Evolutionary conservation across 1,284 basidiomycete genomes (phyloP).

Genomic region (Rhodofomes roseus): DNA sequence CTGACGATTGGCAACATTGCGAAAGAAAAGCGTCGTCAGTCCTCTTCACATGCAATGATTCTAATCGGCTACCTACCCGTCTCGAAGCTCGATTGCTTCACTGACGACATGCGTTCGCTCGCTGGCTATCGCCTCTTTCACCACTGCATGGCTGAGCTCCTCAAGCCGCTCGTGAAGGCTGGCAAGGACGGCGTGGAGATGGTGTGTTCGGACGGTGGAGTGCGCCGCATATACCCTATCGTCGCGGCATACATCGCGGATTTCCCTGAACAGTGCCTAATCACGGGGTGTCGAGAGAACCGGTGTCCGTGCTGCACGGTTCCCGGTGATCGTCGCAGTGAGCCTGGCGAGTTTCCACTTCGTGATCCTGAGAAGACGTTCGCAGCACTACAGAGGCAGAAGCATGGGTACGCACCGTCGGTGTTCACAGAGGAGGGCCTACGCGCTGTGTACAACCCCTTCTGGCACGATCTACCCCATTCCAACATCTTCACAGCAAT

Average conservation of each 20-base stretch:
- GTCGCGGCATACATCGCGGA: constrained; percentile 18
- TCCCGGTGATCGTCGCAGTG: background rate
- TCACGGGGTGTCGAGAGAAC: constrained; percentile 7
- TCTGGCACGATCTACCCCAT: constrained; percentile 14
- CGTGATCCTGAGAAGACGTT: too few species aligned
- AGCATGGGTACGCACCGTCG: too few species aligned
- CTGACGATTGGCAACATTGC: constrained; percentile 34
- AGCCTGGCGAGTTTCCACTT: background rate
- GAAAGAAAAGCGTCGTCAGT: constrained; percentile 26
- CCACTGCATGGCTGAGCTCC: constrained; percentile 13
- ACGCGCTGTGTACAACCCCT: background rate
- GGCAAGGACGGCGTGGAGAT: constrained; percentile 12
- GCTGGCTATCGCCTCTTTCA: constrained; percentile 20
- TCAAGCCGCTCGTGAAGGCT: constrained; percentile 10
- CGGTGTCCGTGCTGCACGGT: background rate
- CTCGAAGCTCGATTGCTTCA: constrained; percentile 32
- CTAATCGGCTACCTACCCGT: constrained; percentile 37
- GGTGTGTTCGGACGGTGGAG: constrained; percentile 10
- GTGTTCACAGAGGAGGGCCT: background rate
- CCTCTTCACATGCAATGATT: constrained; percentile 17
- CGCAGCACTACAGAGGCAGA: too few species aligned
- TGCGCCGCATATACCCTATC: constrained; percentile 14
- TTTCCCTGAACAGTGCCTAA: constrained; percentile 21
- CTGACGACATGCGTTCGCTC: constrained; percentile 8
- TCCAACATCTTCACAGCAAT: constrained; percentile 18